Base-by-base conservation (phyloP, 2,329 filamentous ascomycete species). In the Xylogone sp. region DNA sequence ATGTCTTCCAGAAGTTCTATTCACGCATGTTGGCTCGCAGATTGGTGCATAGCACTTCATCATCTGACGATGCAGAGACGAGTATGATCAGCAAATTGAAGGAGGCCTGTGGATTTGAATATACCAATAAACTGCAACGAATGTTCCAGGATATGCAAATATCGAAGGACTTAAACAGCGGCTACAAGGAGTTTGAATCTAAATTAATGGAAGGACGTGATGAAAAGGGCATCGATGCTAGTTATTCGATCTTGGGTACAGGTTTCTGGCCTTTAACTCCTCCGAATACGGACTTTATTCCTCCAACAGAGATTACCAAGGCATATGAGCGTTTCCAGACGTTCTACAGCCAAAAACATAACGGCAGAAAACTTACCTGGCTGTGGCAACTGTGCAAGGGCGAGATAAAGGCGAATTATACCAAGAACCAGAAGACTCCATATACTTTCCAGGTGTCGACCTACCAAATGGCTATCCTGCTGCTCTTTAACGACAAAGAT, bases 61-160 rank as follows among this genome's bases (percentile, higher is more conserved):
- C 94, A 2, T 97, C 92, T 2, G 92, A 96, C 61, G 94, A 99
- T 71, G 93, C 94, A 1, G 94, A 99, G 76, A 97, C 91, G 0
- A 97, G 90, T 74, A 99, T 99, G 94, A 99, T 99, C 70, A 92
- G 89, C 75, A 99, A 97, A 74, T 78, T 99, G 59, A 99, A 99
- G 76, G 94, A 99, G 67, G 93, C 94, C 0, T 97, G 94, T 66
- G 94, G 94, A 63, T 99, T 97, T 62, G 94, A 99, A 70, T 99
- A 99, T 73, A 99, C 94, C 61, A 99, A 97, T 78, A 97, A 97
- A 75, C 81, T 99, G 44, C 93, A 97, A 75, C 90, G 95, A 66
- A 99, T 99, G 94, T 99, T 97, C 81, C 93, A 97, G 69, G 94
- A 99, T 67, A 97, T 99, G 77, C 94, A 99, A 69, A 96, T 96